Base-by-base conservation (phyloP, 2,329 filamentous ascomycete genomes). In the Cladosporium sp. region DNA sequence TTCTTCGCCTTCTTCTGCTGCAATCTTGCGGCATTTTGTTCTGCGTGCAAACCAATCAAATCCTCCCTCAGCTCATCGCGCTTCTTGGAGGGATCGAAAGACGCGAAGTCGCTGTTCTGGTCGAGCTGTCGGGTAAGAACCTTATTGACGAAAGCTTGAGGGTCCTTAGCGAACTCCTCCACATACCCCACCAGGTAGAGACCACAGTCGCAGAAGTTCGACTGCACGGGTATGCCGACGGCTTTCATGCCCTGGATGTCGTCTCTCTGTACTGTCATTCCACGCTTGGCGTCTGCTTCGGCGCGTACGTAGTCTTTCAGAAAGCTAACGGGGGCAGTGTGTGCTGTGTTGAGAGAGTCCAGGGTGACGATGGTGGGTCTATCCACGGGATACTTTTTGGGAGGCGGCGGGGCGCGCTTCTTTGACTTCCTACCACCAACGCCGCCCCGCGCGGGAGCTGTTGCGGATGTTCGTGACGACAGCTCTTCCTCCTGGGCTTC, bases 201-300 rank as follows among this genome's bases (percentile, higher is more conserved):
- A 7, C 93, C 93, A 62, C 93, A 99, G 65, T 99, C 93, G 54
- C 82, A 91, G 59, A 79, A 87, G 63, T 99, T 97, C 43, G 81
- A 71, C 67, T 99, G 93, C 54, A 80, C 72, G 0, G 93, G 92
- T 11, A 96, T 85, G 7, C 79, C 76, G 53, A 80, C 86, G 4
- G 88, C 88, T 36, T 83, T 89, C 74, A 88, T 83, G 3, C 80
- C 82, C 54, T 74, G 73, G 49, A 82, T 69, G 9, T 69, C 60
- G 4, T 65, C 67, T n/a, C 68, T 64, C 9, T 73, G 65, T 12
- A 79, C 70, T 4, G 72, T 65, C 54, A 78, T 69, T 12, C 68
- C 66, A n/a, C 73, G 74, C 61, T 82, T 93, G 73, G 70, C 76
- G 57, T 77, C 75, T 3, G 86, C 85, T 70, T 97, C 93, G 42